A percentile compares a stretch with the other conserved stretches of the same genome.
phyloP scores from a whole-genome alignment of 108 stramenopile species.

The Fragilariopsis cylindrus region DNA sequence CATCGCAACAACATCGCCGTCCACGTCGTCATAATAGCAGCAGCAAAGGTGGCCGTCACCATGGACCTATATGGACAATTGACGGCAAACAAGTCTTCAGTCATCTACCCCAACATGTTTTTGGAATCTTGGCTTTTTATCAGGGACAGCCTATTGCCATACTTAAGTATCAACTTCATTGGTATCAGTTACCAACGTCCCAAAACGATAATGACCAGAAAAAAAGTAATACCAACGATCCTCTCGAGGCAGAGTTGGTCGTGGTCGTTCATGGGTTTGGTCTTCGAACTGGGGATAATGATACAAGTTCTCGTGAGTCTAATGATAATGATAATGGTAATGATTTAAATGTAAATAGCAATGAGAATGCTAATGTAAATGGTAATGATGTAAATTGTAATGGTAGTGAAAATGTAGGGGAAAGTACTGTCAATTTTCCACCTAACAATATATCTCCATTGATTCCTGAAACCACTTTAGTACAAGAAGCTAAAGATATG shows the following conservation, averaged over 20 bases:
- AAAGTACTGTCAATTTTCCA: no score
- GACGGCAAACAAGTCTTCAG: conserved; percentile 19
- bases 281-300: not conserved
- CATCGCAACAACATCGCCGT: not conserved
- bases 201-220: no score
- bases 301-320: not conserved
- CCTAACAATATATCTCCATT: no score
- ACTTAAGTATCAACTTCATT: conserved; percentile 34
- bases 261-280: conserved; percentile 56
- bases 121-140: conserved; percentile 35
- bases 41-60: not conserved
- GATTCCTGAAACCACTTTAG: no score
- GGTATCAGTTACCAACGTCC: conserved; percentile 19
- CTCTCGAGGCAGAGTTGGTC: conserved; percentile 54
- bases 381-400: no score
- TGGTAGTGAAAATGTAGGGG: no score
- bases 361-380: no score
- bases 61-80: conserved; percentile 33
- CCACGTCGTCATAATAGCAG: not conserved
- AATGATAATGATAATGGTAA: not conserved
- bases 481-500: no score
- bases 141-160: conserved; percentile 24
- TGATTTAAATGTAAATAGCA: no score
- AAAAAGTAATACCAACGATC: not conserved
- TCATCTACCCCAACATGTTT: conserved; percentile 21